phyloP scores from a whole-genome alignment of 164 flowering plant genomes.

The Protea cynaroides region DNA sequence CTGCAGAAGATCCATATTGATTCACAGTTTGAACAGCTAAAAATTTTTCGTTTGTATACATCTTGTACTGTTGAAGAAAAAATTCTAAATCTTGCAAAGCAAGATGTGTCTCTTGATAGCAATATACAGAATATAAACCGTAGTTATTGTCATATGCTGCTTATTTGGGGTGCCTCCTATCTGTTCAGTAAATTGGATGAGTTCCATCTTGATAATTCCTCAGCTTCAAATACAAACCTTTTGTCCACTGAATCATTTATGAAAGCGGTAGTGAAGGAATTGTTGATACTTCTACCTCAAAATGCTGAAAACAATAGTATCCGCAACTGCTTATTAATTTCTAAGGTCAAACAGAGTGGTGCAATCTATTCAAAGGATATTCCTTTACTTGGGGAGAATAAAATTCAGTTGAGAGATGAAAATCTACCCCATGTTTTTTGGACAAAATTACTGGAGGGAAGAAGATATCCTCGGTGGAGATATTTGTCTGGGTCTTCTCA shows the following conservation, averaged over 20 bases:
- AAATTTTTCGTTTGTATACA: constrained; percentile 74
- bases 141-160: constrained; percentile 41
- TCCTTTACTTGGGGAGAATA: constrained; percentile 49
- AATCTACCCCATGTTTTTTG: constrained; percentile 58
- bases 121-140: constrained; percentile 34
- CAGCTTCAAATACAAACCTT: constrained; percentile 8
- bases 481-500: constrained; percentile 35
- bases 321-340: constrained; percentile 24
- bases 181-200: constrained; percentile 52
- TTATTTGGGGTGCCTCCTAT: constrained; percentile 72
- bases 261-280: constrained; percentile 42
- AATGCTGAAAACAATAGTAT: constrained; percentile 14
- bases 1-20: constrained; percentile 63
- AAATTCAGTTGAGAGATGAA: constrained; percentile 27
- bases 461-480: constrained; percentile 62
- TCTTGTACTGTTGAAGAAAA: constrained; percentile 80
- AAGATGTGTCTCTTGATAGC: constrained; percentile 37
- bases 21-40: constrained; percentile 44
- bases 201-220: constrained; percentile 35
- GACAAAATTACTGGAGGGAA: constrained; percentile 57
- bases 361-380: constrained; percentile 26
- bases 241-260: constrained; percentile 27
- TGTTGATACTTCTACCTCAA: constrained; percentile 27
- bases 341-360: constrained; percentile 39
- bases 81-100: constrained; percentile 45